Conservation (phyloP, 192 early-diverging fungal species). For the Rhizophagus clarus region DNA sequence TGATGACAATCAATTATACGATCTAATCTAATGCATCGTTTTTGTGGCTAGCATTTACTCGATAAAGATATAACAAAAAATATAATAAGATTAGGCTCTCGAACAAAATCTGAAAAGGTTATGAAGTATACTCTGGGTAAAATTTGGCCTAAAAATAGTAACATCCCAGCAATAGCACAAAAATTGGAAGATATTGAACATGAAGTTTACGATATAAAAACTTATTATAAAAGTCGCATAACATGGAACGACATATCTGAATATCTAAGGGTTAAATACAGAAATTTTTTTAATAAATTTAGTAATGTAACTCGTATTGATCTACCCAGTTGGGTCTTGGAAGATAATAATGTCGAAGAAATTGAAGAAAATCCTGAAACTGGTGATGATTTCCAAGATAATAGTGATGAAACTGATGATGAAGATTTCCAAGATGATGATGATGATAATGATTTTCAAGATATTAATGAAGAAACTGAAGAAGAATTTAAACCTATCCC, state of each 20-base stretch:
- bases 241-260: slow-evolving; percentile 28
- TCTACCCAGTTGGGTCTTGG: background rate
- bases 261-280: slow-evolving; percentile 9
- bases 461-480: too few relatives aligned
- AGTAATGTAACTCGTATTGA: background rate
- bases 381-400: too few relatives aligned
- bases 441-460: too few relatives aligned
- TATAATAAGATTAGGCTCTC: slow-evolving; percentile 53
- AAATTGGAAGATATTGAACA: background rate
- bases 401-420: too few relatives aligned
- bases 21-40: background rate
- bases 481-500: too few relatives aligned
- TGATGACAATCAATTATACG: too few relatives aligned
- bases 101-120: slow-evolving; percentile 38
- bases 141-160: background rate
- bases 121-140: slow-evolving; percentile 27
- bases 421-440: too few relatives aligned
- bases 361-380: too few relatives aligned
- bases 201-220: slow-evolving; percentile 19
- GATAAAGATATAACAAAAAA: slow-evolving; percentile 39
- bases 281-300: slow-evolving; percentile 26
- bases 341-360: background rate
- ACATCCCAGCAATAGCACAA: background rate
- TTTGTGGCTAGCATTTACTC: background rate
- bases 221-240: background rate